These are phyloP conservation scores for Trifolium repens DNA, from an alignment of 306 rosid genomes.

Conservation along the genomic window DNA sequence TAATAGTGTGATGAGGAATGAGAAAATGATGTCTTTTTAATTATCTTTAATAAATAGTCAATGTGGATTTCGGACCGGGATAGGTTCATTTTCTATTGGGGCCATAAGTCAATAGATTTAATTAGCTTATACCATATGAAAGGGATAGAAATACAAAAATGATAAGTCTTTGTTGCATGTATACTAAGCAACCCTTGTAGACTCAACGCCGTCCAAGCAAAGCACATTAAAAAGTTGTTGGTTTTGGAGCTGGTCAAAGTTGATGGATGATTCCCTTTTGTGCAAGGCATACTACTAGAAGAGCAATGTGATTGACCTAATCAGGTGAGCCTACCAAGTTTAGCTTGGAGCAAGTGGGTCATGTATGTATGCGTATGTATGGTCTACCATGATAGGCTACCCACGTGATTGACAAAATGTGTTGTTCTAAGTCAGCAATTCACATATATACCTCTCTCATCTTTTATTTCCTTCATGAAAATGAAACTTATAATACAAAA, in stretches of 20 bases:
- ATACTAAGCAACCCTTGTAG: constrained; percentile 56
- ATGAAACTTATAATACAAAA: constrained; percentile 54
- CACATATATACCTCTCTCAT: constrained; percentile 40
- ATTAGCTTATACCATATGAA: constrained; percentile 12
- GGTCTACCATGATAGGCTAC: constrained; percentile 79
- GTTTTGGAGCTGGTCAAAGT: constrained; percentile 68
- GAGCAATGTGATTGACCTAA: constrained; percentile 59
- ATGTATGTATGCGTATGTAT: constrained; percentile 31
- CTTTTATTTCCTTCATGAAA: constrained; percentile 48
- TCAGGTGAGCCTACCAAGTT: constrained; percentile 61
- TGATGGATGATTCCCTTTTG: constrained; percentile 51
- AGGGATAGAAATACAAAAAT: constrained; percentile 18
- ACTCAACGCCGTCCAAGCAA: constrained; percentile 41
- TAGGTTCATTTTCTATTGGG: constrained; percentile 13
- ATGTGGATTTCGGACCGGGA: background rate
- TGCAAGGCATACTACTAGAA: constrained; percentile 42
- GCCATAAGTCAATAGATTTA: constrained; percentile 1
- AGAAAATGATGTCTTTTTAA: background rate
- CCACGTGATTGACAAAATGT: constrained; percentile 88
- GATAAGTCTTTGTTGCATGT: constrained; percentile 55
- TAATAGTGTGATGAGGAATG: too few relatives aligned
- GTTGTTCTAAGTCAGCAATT: constrained; percentile 69
- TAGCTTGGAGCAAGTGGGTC: constrained; percentile 43
- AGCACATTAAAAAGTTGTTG: constrained; percentile 51
- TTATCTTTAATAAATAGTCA: too few relatives aligned